Conservation (phyloP, 2,329 filamentous ascomycete genomes). For the Meredithiella fracta region DNA sequence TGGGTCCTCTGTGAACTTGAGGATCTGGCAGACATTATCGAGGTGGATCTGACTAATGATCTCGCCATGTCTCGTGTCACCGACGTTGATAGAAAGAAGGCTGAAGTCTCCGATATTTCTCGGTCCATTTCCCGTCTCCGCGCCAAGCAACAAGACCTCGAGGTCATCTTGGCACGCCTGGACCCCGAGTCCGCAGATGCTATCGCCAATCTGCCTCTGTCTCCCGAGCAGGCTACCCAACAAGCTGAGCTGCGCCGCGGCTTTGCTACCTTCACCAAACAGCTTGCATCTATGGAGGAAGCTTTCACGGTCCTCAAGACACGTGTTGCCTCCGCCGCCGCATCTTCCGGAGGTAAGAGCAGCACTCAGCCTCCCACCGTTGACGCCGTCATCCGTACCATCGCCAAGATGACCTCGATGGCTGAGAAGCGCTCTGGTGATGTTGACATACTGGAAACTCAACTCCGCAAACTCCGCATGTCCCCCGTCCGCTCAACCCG, state of each 20-base stretch:
- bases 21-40: slow-evolving; percentile 48
- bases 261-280: slow-evolving; percentile 57
- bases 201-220: slow-evolving; percentile 56
- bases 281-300: slow-evolving; percentile 66
- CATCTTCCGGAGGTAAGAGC: slow-evolving; percentile 22
- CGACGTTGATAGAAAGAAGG: slow-evolving; percentile 51
- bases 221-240: slow-evolving; percentile 65
- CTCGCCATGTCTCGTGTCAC: slow-evolving; percentile 53
- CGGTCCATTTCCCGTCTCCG: slow-evolving; percentile 57
- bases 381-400: slow-evolving; percentile 81
- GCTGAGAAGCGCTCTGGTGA: slow-evolving; percentile 82
- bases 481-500: slow-evolving; percentile 15
- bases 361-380: slow-evolving; percentile 55
- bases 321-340: slow-evolving; percentile 46
- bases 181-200: slow-evolving; percentile 52
- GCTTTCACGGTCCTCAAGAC: slow-evolving; percentile 63
- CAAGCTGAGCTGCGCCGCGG: slow-evolving; percentile 68
- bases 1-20: slow-evolving; percentile 66
- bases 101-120: slow-evolving; percentile 48
- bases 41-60: slow-evolving; percentile 43
- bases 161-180: slow-evolving; percentile 51
- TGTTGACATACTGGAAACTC: slow-evolving; percentile 74
- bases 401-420: slow-evolving; percentile 82
- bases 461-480: slow-evolving; percentile 59
- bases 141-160: slow-evolving; percentile 61